Evolutionary conservation across 345 rosid genomes (phyloP).

Genomic region (Moricandia moricandioides): DNA sequence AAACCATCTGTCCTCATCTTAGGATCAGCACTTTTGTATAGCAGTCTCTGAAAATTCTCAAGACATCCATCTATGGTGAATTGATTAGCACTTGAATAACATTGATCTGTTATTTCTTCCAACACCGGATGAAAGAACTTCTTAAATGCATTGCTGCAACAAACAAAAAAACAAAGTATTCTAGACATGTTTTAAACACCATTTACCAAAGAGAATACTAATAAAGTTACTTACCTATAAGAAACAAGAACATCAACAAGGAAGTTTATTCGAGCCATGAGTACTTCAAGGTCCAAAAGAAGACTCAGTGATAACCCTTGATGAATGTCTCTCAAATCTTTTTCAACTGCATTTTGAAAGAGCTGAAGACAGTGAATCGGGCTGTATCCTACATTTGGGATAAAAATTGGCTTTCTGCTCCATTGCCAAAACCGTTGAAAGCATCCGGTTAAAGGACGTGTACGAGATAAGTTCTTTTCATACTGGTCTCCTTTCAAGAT

Average conservation of each 20-base stretch:
- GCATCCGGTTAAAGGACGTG: conserved; percentile 4
- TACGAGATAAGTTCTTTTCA: not conserved
- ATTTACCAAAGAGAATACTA: not conserved
- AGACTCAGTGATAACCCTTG: conserved; percentile 43
- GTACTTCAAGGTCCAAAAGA: conserved; percentile 36
- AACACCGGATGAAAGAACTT: conserved; percentile 50
- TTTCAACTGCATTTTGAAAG: conserved; percentile 57
- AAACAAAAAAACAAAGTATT: not conserved
- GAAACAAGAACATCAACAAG: conserved; percentile 61
- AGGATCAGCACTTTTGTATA: conserved; percentile 35
- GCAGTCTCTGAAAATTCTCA: conserved; percentile 48
- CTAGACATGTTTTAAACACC: not conserved
- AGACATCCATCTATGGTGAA: conserved; percentile 39
- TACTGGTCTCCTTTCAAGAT: conserved; percentile 21
- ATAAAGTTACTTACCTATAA: conserved; percentile 53
- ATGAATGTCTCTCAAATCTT: conserved; percentile 57
- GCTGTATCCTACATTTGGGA: conserved; percentile 31
- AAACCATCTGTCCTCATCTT: conserved; percentile 26
- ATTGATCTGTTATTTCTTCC: conserved; percentile 36
- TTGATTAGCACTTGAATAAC: conserved; percentile 28
- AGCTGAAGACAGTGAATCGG: conserved; percentile 44
- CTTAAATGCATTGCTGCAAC: conserved; percentile 59
- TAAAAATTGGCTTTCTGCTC: conserved; percentile 28
- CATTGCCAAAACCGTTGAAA: conserved; percentile 35
- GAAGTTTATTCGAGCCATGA: conserved; percentile 54